These are phyloP conservation scores for Lavandula angustifolia DNA, from an alignment of 257 asterid genomes.

Conservation along the genomic window DNA sequence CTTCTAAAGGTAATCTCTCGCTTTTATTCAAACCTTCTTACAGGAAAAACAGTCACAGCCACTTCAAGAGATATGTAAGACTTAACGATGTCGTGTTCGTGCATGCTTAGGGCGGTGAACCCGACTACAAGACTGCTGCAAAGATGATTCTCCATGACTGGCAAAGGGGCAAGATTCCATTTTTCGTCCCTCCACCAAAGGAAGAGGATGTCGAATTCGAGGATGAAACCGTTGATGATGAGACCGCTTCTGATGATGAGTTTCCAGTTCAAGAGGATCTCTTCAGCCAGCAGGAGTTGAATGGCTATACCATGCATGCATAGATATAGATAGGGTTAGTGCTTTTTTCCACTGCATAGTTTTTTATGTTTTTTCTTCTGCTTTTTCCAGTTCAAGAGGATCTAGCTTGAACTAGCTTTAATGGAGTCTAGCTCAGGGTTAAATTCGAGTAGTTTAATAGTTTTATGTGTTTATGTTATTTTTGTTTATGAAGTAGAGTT, in stretches of 20 bases:
- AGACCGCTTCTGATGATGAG: slow-evolving; percentile 32
- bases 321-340: slow-evolving; percentile 2
- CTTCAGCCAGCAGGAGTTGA: slow-evolving; percentile 59
- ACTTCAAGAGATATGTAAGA: neutral
- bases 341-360: neutral
- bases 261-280: slow-evolving; percentile 74
- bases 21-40: neutral
- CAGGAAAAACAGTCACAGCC: neutral
- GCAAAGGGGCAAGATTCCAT: slow-evolving; percentile 92
- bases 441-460: too few species aligned
- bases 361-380: too few species aligned
- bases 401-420: too few species aligned
- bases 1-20: slow-evolving; percentile 68
- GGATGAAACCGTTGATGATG: slow-evolving; percentile 40
- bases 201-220: slow-evolving; percentile 42
- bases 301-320: slow-evolving; percentile 39
- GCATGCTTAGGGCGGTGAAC: slow-evolving; percentile 83
- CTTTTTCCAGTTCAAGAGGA: too few species aligned
- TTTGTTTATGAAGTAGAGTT: too few species aligned
- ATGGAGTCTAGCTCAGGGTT: too few species aligned
- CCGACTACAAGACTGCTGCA: slow-evolving; percentile 80
- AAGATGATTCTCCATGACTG: slow-evolving; percentile 94
- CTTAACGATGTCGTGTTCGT: neutral
- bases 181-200: slow-evolving; percentile 76
- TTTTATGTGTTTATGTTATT: too few species aligned